Conservation (phyloP, 1,284 basidiomycete species). For the Puccinia novopanici region DNA sequence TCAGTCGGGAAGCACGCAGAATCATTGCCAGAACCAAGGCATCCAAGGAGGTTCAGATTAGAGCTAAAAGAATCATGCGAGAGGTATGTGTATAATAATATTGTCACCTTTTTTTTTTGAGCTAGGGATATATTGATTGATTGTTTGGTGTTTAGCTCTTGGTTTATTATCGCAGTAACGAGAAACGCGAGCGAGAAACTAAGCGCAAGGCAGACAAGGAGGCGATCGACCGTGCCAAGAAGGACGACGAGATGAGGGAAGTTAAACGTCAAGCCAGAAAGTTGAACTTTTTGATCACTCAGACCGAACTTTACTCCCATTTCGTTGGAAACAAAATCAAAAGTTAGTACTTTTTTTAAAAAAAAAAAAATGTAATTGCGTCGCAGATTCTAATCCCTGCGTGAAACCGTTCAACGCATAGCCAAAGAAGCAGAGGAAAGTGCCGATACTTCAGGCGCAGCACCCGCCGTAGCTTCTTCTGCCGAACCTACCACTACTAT, state of each 20-base stretch:
- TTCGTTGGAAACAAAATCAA: slow-evolving; percentile 99
- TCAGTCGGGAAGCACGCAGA: slow-evolving; percentile 78
- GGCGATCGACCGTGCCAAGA: slow-evolving; percentile 80
- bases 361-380: slow-evolving; percentile 11
- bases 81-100: slow-evolving; percentile 58
- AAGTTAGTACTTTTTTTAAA: slow-evolving; percentile 65
- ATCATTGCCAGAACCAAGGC: slow-evolving; percentile 77
- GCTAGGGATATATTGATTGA: not conserved
- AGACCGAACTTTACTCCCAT: slow-evolving; percentile 98
- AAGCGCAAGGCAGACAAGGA: slow-evolving; percentile 93
- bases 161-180: slow-evolving; percentile 96
- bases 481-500: slow-evolving; percentile 59
- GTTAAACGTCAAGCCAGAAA: slow-evolving; percentile 92
- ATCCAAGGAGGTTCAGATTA: slow-evolving; percentile 82
- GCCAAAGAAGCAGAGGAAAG: slow-evolving; percentile 78
- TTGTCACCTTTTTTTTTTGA: slow-evolving; percentile 52
- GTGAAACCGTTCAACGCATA: slow-evolving; percentile 57
- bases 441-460: slow-evolving; percentile 63
- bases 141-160: slow-evolving; percentile 69
- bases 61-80: slow-evolving; percentile 79
- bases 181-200: slow-evolving; percentile 81
- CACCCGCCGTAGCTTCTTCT: slow-evolving; percentile 53
- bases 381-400: slow-evolving; percentile 49
- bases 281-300: slow-evolving; percentile 97
- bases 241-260: slow-evolving; percentile 96